Evolutionary conservation across 164 flowering plant species (phyloP).

Genomic region (Chloranthus sessilifolius): DNA sequence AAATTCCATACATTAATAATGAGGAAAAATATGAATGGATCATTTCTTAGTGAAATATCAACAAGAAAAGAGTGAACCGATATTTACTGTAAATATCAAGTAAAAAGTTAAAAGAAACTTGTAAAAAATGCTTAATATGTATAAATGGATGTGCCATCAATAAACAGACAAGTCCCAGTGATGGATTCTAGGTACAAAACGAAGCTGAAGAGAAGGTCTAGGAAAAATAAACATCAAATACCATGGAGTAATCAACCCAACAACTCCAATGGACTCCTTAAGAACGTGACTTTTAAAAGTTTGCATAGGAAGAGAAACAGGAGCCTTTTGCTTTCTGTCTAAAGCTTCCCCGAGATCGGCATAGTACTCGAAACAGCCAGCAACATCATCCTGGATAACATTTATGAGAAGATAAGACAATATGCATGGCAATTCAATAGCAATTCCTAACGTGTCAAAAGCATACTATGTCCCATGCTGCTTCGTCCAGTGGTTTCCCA

Average conservation of each 20-base stretch:
- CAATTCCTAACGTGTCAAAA: constrained; percentile 1
- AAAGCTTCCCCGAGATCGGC: constrained; percentile 92
- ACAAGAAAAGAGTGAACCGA: too few species aligned
- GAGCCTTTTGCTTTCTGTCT: constrained; percentile 76
- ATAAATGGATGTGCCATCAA: neutral
- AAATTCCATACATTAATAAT: too few species aligned
- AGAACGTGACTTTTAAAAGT: constrained; percentile 65
- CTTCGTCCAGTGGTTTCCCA: constrained; percentile 95
- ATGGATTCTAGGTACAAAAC: too few species aligned
- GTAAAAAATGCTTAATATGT: too few species aligned
- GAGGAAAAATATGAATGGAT: too few species aligned
- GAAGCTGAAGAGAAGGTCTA: neutral
- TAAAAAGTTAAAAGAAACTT: too few species aligned
- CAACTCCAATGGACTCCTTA: constrained; percentile 89
- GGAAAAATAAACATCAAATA: constrained; percentile 19
- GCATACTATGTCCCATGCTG: constrained; percentile 91
- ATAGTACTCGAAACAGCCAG: constrained; percentile 89
- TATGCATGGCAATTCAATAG: neutral
- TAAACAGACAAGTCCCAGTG: too few species aligned
- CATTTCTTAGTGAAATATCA: too few species aligned
- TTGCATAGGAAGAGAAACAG: constrained; percentile 73
- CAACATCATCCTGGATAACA: constrained; percentile 87
- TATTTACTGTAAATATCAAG: too few species aligned
- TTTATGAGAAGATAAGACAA: constrained; percentile 12
- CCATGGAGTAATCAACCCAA: constrained; percentile 97